A percentile compares a stretch with the other conserved stretches of the same genome.
Evolutionary conservation across 331 rosid genomes (phyloP).

Genomic region (Malus hybrid): DNA sequence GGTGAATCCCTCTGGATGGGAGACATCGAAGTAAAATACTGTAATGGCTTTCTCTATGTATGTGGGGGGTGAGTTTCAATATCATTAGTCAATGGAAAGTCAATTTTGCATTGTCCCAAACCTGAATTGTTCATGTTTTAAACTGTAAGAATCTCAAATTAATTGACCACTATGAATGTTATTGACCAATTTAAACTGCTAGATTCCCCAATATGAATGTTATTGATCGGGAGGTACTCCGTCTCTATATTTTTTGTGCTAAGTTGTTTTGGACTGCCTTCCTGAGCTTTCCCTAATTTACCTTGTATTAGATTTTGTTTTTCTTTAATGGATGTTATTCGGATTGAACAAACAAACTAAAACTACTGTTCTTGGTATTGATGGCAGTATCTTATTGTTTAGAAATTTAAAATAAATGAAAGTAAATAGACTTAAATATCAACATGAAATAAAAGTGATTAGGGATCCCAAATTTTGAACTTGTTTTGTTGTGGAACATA

Average conservation of each 20-base stretch:
- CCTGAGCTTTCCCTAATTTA: too few relatives aligned
- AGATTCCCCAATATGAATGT: too few relatives aligned
- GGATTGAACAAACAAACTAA: too few relatives aligned
- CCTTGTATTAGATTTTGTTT: too few relatives aligned
- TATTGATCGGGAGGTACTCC: neutral
- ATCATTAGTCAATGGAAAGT: conserved; percentile 7
- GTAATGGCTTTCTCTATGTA: neutral
- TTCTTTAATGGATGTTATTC: too few relatives aligned
- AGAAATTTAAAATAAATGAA: too few relatives aligned
- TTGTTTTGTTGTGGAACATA: neutral
- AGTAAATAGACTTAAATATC: too few relatives aligned
- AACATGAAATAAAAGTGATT: too few relatives aligned
- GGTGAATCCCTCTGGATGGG: conserved; percentile 22
- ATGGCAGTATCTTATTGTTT: too few relatives aligned
- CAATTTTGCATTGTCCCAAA: neutral
- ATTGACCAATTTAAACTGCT: too few relatives aligned
- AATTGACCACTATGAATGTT: neutral
- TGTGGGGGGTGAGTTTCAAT: conserved; percentile 6
- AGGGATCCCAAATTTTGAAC: neutral
- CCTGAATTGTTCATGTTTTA: neutral
- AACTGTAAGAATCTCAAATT: too few relatives aligned
- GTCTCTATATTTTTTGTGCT: neutral
- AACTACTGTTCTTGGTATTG: too few relatives aligned
- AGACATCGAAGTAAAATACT: neutral
- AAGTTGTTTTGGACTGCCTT: neutral